These are phyloP conservation scores for Panaeolus papilionaceus DNA, from an alignment of 768 basidiomycete genomes.

Conservation along the genomic window DNA sequence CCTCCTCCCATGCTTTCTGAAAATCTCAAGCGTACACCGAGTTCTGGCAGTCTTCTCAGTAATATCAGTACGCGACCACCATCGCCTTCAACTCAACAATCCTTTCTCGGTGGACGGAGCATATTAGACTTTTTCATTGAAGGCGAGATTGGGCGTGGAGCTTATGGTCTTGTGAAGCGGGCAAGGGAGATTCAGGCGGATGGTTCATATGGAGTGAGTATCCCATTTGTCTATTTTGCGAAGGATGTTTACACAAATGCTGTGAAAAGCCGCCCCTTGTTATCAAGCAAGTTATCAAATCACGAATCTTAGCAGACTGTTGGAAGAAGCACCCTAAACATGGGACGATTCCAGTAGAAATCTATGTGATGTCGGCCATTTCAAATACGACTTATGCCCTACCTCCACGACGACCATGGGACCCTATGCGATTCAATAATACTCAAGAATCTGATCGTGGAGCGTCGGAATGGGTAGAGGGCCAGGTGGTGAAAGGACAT, in stretches of 20 bases:
- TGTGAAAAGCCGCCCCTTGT: constrained; percentile 78
- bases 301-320: constrained; percentile 97
- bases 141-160: constrained; percentile 90
- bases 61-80: constrained; percentile 69
- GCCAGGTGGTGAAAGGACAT: constrained; percentile 81
- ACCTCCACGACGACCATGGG: constrained; percentile 83
- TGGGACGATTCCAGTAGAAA: constrained; percentile 98
- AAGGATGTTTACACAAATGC: constrained; percentile 26
- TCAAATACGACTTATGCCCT: constrained; percentile 82
- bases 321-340: constrained; percentile 97
- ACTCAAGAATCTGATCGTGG: constrained; percentile 16
- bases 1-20: constrained; percentile 60
- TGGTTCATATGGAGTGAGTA: constrained; percentile 84
- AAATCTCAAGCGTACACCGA: constrained; percentile 67
- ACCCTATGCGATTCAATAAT: constrained; percentile 61
- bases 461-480: constrained; percentile 64
- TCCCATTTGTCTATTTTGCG: constrained; percentile 22
- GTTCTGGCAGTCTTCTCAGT: constrained; percentile 68
- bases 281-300: constrained; percentile 99
- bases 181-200: constrained; percentile 79
- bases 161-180: constrained; percentile 94
- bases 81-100: constrained; percentile 54
- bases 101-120: constrained; percentile 66
- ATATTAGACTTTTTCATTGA: constrained; percentile 90
- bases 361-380: constrained; percentile 91